Percentiles rank a stretch among this genome's conserved stretches.
Conservation (phyloP, 495 filamentous ascomycete species). For the Tuber melanosporum region DNA sequence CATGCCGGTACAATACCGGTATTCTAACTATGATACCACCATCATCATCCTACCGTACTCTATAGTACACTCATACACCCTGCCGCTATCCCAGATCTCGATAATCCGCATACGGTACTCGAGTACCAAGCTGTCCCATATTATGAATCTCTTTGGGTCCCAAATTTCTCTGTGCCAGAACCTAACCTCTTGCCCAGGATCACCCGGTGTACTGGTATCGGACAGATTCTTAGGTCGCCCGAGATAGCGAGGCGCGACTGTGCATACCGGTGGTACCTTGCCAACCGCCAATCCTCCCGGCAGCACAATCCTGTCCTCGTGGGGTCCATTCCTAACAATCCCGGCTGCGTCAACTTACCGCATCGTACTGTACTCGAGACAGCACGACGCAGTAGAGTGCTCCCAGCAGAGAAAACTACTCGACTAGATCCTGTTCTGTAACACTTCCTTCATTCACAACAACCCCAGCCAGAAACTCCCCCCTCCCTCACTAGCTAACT, state of each 20-base stretch:
- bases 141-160: neutral
- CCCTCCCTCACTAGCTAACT: neutral
- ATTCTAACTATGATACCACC: neutral
- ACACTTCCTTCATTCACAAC: neutral
- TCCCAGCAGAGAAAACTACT: neutral
- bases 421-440: neutral
- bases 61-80: neutral
- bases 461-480: neutral
- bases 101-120: neutral
- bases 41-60: neutral
- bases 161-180: neutral
- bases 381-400: neutral
- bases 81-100: neutral
- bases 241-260: neutral
- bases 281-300: neutral
- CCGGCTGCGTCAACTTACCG: neutral
- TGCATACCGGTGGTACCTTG: neutral
- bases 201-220: neutral
- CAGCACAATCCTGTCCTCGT: neutral
- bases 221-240: neutral
- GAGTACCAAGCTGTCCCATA: neutral
- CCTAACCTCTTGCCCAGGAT: neutral
- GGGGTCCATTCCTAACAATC: neutral
- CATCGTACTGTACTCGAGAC: neutral
- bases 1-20: neutral